Percentiles rank a stretch among this genome's conserved stretches.
phyloP scores from a whole-genome alignment of 164 flowering plant species.

The Dillenia suffruticosa region DNA sequence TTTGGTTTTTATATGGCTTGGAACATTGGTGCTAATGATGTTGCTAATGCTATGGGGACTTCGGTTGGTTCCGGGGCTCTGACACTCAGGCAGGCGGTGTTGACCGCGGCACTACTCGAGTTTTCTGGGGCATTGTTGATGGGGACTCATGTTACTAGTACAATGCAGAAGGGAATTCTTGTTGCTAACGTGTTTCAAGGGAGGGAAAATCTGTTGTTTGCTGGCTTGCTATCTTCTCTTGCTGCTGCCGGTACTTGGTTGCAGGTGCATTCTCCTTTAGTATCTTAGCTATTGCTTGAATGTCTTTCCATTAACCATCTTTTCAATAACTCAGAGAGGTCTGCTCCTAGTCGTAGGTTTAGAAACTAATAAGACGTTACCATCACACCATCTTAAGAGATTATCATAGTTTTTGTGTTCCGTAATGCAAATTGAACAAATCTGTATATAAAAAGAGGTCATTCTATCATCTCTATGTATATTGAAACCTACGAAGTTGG shows the following conservation, averaged over 20 bases:
- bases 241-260: conserved; percentile 99
- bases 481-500: no score
- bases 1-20: conserved; percentile 97
- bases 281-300: no score
- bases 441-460: no score
- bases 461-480: no score
- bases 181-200: conserved; percentile 89
- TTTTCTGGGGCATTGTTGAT: conserved; percentile 90
- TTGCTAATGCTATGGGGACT: conserved; percentile 98
- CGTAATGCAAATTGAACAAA: no score
- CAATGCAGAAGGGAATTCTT: conserved; percentile 97
- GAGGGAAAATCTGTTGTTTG: conserved; percentile 72
- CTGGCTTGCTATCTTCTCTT: conserved; percentile 87
- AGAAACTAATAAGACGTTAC: no score
- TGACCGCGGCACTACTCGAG: conserved; percentile 85
- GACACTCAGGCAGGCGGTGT: conserved; percentile 79
- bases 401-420: no score
- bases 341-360: no score
- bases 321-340: no score
- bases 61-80: conserved; percentile 95
- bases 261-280: conserved; percentile 45
- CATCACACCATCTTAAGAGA: no score
- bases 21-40: conserved; percentile 98
- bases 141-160: conserved; percentile 92
- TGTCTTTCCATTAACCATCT: not conserved